Evolutionary conservation across 371 early-diverging fungal genomes (phyloP), one percentile per base, ranked within the genome.

Genomic region (Vittaforma corneae): DNA sequence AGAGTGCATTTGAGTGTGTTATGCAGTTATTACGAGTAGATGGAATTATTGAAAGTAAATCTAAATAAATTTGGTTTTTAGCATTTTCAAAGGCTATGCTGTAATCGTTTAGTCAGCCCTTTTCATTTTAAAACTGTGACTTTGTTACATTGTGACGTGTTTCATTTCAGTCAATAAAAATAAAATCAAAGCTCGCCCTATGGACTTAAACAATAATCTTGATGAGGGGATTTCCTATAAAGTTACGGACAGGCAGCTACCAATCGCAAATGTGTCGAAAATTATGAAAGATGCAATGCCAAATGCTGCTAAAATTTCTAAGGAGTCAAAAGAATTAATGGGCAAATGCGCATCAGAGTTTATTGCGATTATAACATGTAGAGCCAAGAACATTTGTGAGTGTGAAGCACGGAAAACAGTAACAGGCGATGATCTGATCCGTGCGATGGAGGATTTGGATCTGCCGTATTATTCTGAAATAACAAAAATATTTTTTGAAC

Each of bases 311-410:
- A 97, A 97, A 75, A 90, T 97, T 57, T 89, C 95, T 28, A 96
- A 94, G 74, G 96, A 96, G 70, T 94, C 97, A 30, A 95, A 97
- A 75, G 91, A 95, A 73, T 87, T 90, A 62, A 87, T 97, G 20
- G 92, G 93, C 81, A 93, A 93, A 79, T 92, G 93, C 76, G 96
- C 93, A 2, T 90, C 91, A 20, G 98, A 97, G 81, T 97, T 97
- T 76, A 95, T 97, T 76, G 87, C 91, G 9, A 94, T 97, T 75
- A 86, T 97, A 56, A 94, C 97, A 22, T 91, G 91, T 73, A 94
- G 93, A 77, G 84, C 80, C 3, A 77, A 77, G 53, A 76, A 79
- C 38, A 66, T 79, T 42, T 76, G 77, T 56, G 77, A 72, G 40
- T 30, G 38, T 16, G 98, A 94, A 80, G 91, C 92, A 79, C 82